Conservation (phyloP, 352 stramenopile genomes). For the Globisporangium irregulare region DNA sequence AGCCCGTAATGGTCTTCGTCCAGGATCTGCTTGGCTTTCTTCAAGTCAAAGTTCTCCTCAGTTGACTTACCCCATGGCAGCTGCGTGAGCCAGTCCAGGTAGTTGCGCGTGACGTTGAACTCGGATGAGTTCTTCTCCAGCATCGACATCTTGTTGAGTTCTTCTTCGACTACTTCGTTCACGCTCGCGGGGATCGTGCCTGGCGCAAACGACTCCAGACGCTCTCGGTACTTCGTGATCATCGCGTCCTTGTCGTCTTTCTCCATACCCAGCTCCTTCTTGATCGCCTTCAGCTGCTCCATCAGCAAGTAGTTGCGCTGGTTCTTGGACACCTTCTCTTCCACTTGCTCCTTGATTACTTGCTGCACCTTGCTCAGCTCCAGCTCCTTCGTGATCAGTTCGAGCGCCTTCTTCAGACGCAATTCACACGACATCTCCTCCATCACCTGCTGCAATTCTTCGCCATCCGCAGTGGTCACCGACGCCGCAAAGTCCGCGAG, state of each 20-base stretch:
- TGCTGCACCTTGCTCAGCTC: conserved; percentile 96
- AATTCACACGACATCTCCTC: conserved; percentile 95
- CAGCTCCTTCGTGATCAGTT: conserved; percentile 96
- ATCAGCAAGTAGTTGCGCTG: conserved; percentile 98
- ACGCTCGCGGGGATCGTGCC: conserved; percentile 75
- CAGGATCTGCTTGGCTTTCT: conserved; percentile 89
- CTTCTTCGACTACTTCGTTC: conserved; percentile 95
- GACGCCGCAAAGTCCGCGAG: conserved; percentile 97
- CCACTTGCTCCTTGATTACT: conserved; percentile 94
- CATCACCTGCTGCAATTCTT: conserved; percentile 93
- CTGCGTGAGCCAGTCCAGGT: conserved; percentile 98
- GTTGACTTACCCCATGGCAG: conserved; percentile 96
- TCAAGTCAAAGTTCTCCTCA: conserved; percentile 97
- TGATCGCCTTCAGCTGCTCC: conserved; percentile 99
- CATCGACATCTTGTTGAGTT: conserved; percentile 96
- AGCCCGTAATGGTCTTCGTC: conserved; percentile 98
- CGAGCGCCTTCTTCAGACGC: conserved; percentile 94
- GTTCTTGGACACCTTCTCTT: conserved; percentile 93
- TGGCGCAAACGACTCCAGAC: conserved; percentile 54
- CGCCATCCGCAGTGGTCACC: conserved; percentile 92
- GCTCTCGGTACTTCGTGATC: conserved; percentile 95
- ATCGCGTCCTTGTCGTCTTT: conserved; percentile 99
- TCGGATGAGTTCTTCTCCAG: conserved; percentile 98
- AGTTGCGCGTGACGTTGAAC: conserved; percentile 98
- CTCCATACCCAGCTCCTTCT: conserved; percentile 99